Conservation (phyloP, 2,329 filamentous ascomycete genomes). For the Pseudogymnoascus sp. region DNA sequence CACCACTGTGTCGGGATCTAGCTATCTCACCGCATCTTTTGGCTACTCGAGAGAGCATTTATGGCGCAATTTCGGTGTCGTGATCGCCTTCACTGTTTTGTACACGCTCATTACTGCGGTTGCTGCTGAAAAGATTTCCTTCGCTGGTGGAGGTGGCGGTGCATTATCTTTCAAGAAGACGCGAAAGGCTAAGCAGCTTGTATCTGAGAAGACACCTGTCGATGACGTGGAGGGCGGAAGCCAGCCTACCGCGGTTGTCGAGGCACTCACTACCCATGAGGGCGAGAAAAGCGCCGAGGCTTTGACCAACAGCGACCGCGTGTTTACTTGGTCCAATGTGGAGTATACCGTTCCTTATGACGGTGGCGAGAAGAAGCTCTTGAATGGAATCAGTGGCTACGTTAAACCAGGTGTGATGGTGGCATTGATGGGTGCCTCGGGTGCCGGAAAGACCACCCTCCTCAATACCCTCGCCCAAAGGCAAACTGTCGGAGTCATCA, state of each 20-base stretch:
- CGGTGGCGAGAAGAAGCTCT: constrained; percentile 54
- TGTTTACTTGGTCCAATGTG: constrained; percentile 69
- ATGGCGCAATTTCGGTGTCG: constrained; percentile 53
- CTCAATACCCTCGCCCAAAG: constrained; percentile 77
- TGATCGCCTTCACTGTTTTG: constrained; percentile 55
- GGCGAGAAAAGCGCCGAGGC: constrained; percentile 5
- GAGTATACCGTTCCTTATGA: constrained; percentile 57
- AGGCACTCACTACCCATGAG: constrained; percentile 10
- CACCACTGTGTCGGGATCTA: constrained; percentile 41
- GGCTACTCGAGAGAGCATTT: constrained; percentile 48
- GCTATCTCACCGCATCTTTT: constrained; percentile 47
- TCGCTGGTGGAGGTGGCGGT: constrained; percentile 54
- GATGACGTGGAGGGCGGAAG: constrained; percentile 40
- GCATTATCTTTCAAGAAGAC: constrained; percentile 64
- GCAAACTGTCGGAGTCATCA: constrained; percentile 80
- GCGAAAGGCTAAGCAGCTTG: constrained; percentile 47
- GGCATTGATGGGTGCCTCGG: constrained; percentile 51
- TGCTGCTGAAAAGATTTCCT: constrained; percentile 62
- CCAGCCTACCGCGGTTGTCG: constrained; percentile 17
- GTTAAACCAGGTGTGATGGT: constrained; percentile 63
- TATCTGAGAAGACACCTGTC: constrained; percentile 39
- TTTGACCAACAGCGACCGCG: constrained; percentile 53
- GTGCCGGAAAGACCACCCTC: constrained; percentile 82
- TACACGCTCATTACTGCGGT: constrained; percentile 50
- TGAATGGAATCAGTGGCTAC: constrained; percentile 76